phyloP scores from a whole-genome alignment of 176 grass and related monocot genomes.

The Pontederia paniculata region DNA sequence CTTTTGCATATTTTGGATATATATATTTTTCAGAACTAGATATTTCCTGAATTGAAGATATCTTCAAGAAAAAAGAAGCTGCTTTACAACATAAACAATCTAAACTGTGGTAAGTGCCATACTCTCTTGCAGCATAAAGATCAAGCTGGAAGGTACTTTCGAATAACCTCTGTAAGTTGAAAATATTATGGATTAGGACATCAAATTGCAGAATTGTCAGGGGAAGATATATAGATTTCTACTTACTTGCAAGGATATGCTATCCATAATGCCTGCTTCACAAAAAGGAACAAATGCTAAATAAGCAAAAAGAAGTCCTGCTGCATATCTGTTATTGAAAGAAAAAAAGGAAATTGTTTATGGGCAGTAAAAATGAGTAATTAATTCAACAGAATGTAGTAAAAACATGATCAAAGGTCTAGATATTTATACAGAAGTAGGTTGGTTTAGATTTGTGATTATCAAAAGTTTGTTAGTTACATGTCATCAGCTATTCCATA shows the following conservation, averaged over 20 bases:
- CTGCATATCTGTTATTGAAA: conserved; percentile 58
- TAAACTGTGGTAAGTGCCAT: conserved; percentile 17
- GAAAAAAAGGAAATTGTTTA: not conserved
- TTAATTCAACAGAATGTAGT: not conserved
- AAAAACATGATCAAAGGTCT: not conserved
- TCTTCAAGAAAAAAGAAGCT: not conserved
- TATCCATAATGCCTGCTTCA: conserved; percentile 55
- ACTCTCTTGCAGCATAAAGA: conserved; percentile 83
- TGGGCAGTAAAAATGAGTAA: not conserved
- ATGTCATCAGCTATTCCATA: conserved; percentile 97
- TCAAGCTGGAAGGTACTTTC: conserved; percentile 76
- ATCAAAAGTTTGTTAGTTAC: conserved; percentile 19
- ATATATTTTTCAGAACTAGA: not conserved
- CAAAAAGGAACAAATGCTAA: conserved; percentile 91
- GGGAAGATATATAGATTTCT: not conserved
- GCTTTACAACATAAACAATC: not conserved
- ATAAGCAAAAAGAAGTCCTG: conserved; percentile 86
- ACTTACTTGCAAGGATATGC: conserved; percentile 65
- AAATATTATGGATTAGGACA: conserved; percentile 8
- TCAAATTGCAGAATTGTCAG: not conserved
- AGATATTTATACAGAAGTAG: too few relatives aligned
- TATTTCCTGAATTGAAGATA: not conserved
- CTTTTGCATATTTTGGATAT: too few relatives aligned
- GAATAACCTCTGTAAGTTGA: conserved; percentile 59
- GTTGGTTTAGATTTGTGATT: not conserved